phyloP scores from a whole-genome alignment of 345 rosid species.

The Eucalyptus regnans region DNA sequence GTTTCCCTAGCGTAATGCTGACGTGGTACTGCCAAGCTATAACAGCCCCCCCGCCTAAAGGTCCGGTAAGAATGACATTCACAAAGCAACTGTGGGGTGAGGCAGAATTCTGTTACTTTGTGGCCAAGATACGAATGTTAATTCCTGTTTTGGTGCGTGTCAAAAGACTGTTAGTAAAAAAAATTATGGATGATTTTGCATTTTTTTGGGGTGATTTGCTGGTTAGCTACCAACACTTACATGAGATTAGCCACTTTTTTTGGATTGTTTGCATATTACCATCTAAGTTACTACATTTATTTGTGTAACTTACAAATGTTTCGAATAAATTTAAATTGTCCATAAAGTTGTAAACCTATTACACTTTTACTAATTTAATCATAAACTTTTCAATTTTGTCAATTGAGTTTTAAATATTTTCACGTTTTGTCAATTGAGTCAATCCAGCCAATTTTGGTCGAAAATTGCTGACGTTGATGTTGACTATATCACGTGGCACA shows the following conservation, averaged over 20 bases:
- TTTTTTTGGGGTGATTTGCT: neutral
- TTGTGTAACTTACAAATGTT: neutral
- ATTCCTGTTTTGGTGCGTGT: neutral
- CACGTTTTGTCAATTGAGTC: rapidly evolving
- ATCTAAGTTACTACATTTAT: neutral
- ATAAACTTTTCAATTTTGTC: too few species aligned
- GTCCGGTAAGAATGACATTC: neutral
- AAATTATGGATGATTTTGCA: neutral
- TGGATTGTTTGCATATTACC: neutral
- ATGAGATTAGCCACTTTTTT: neutral
- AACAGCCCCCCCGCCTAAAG: neutral
- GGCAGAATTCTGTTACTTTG: neutral
- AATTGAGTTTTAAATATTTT: too few species aligned
- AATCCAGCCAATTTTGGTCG: rapidly evolving
- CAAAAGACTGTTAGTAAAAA: neutral
- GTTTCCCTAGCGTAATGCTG: neutral
- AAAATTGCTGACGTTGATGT: too few species aligned
- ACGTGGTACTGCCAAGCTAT: neutral
- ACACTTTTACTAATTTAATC: too few species aligned
- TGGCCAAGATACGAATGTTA: neutral
- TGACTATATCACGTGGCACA: too few species aligned
- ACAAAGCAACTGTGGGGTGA: neutral
- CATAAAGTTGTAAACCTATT: too few species aligned
- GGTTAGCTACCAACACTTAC: neutral
- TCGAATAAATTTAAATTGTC: neutral